Conservation (phyloP, 768 basidiomycete genomes). For the Termitomyces bulborhizus region DNA sequence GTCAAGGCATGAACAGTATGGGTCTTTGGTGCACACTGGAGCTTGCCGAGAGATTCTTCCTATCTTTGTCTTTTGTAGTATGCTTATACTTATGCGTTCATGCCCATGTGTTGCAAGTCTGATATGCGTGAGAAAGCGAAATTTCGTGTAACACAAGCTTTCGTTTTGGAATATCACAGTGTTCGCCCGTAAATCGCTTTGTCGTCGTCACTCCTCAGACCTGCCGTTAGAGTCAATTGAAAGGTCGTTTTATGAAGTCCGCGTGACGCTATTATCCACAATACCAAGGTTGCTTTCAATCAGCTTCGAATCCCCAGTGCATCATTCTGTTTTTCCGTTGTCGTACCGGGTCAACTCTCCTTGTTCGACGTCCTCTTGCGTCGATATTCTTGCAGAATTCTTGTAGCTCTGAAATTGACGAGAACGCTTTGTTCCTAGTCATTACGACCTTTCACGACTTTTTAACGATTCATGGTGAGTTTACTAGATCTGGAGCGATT, state of each 20-base stretch:
- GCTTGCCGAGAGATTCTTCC: constrained; percentile 14
- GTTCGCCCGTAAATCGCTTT: too few relatives aligned
- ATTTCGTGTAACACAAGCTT: too few relatives aligned
- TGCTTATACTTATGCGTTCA: constrained; percentile 14
- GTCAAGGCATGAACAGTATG: constrained; percentile 70
- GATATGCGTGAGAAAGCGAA: neutral
- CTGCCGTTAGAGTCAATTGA: neutral
- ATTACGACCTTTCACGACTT: constrained; percentile 5
- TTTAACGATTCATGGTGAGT: constrained; percentile 15
- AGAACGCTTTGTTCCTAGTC: neutral
- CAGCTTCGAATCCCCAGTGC: constrained; percentile 10
- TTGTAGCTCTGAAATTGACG: neutral
- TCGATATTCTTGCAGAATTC: neutral
- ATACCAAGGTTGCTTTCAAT: neutral
- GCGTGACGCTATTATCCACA: constrained; percentile 2
- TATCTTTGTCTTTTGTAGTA: constrained; percentile 18
- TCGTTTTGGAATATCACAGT: too few relatives aligned
- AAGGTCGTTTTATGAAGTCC: neutral
- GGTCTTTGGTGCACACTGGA: constrained; percentile 9
- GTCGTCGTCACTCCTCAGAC: too few relatives aligned
- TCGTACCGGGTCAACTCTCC: neutral
- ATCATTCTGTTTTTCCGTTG: neutral
- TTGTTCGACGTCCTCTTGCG: neutral
- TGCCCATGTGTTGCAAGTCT: constrained; percentile 5
- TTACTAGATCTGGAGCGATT: neutral